Percentiles rank a stretch among this genome's conserved stretches.
phyloP scores from a whole-genome alignment of 345 rosid species.

The Trapa incisa region DNA sequence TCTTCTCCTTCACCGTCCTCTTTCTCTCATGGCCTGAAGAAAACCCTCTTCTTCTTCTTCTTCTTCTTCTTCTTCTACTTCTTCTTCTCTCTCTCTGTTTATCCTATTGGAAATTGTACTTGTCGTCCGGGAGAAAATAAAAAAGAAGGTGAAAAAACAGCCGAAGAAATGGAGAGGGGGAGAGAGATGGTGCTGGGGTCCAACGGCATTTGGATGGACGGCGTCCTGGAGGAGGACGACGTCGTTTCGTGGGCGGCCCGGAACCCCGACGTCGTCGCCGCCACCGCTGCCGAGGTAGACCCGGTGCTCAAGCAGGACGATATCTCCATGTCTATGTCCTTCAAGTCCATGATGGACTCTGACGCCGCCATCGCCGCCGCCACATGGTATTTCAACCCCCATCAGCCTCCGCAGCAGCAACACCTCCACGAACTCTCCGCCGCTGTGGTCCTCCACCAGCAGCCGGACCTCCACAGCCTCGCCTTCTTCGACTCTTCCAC shows the following conservation, averaged over 20 bases:
- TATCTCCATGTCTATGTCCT: slow-evolving; percentile 14
- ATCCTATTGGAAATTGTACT: not conserved
- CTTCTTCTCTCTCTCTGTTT: too few species aligned
- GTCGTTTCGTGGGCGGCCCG: slow-evolving; percentile 51
- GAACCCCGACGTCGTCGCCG: slow-evolving; percentile 22
- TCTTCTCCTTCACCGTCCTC: too few species aligned
- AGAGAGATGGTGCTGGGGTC: slow-evolving; percentile 45
- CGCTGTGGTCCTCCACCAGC: slow-evolving; percentile 23
- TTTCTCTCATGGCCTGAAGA: too few species aligned
- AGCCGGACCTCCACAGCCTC: slow-evolving; percentile 15
- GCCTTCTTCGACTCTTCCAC: slow-evolving; percentile 44
- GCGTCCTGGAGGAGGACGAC: slow-evolving; percentile 24
- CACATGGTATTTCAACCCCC: slow-evolving; percentile 14
- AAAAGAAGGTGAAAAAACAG: not conserved
- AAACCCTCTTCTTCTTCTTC: too few species aligned
- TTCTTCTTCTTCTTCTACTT: too few species aligned
- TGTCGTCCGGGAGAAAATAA: not conserved
- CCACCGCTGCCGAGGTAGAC: slow-evolving; percentile 7
- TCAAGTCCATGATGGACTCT: slow-evolving; percentile 57
- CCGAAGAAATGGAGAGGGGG: slow-evolving; percentile 1
- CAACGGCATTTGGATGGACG: slow-evolving; percentile 55
- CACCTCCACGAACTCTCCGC: slow-evolving; percentile 35
- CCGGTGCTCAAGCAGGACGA: slow-evolving; percentile 18
- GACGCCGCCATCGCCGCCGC: slow-evolving; percentile 23
- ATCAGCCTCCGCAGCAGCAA: slow-evolving; percentile 30